Percentiles rank a stretch among this genome's conserved stretches.
Conservation (phyloP, 257 asterid species). For the Thymus mandschuricus region DNA sequence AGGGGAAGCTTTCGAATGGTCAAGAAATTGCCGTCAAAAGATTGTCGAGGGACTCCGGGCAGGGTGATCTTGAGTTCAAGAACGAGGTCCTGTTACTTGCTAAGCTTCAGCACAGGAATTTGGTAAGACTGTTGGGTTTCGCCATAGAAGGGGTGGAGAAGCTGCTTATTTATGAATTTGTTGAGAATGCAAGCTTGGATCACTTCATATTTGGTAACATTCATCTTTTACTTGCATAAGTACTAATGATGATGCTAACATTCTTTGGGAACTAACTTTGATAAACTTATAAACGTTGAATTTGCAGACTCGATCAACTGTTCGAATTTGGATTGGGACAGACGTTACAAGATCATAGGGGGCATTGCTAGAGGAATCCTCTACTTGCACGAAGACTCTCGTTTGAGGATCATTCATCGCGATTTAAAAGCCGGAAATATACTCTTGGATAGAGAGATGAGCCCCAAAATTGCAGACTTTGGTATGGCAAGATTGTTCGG, state of each 20-base stretch:
- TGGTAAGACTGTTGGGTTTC: conserved; percentile 46
- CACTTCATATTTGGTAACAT: conserved; percentile 40
- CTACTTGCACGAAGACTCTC: conserved; percentile 58
- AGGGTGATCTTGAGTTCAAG: conserved; percentile 47
- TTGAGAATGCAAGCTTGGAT: conserved; percentile 43
- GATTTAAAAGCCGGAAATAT: conserved; percentile 51
- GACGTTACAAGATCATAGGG: conserved; percentile 48
- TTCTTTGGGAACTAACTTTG: background rate
- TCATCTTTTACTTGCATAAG: background rate
- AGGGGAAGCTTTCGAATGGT: conserved; percentile 42
- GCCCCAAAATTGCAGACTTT: conserved; percentile 59
- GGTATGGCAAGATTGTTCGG: conserved; percentile 56
- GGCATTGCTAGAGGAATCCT: conserved; percentile 50
- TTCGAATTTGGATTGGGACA: conserved; percentile 42
- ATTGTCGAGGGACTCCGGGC: conserved; percentile 35
- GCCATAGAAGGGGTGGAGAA: conserved; percentile 33
- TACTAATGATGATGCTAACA: background rate
- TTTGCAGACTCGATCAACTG: conserved; percentile 14
- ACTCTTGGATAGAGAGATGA: conserved; percentile 49
- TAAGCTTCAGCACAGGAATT: conserved; percentile 41
- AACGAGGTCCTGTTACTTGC: conserved; percentile 39
- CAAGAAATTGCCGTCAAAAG: conserved; percentile 46
- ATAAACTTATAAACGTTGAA: background rate
- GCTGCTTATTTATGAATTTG: conserved; percentile 39
- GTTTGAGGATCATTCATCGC: conserved; percentile 49